Evolutionary conservation across 1,284 basidiomycete genomes (phyloP).

Genomic region (Gymnopus androsaceus): DNA sequence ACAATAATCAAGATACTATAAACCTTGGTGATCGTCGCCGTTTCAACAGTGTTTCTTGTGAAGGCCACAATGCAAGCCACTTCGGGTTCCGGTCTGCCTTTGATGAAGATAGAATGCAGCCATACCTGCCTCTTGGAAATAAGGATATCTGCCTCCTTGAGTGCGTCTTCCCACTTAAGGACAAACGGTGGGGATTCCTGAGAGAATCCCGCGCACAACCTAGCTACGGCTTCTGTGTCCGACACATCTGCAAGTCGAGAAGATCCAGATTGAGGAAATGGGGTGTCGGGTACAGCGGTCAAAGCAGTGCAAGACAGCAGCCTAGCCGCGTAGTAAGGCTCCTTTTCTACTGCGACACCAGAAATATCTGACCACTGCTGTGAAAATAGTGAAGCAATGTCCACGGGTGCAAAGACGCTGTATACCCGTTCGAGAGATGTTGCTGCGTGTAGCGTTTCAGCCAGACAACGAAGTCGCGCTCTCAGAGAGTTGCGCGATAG

Average conservation of each 20-base stretch:
- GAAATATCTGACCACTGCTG: conserved; percentile 49
- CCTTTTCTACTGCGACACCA: conserved; percentile 36
- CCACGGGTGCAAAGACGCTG: conserved; percentile 62
- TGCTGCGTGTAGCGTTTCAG: conserved; percentile 29
- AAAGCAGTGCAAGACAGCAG: conserved; percentile 54
- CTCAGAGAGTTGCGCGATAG: conserved; percentile 31
- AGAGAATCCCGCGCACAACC: conserved; percentile 59
- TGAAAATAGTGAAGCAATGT: conserved; percentile 49
- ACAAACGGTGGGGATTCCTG: conserved; percentile 55
- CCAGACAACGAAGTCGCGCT: conserved; percentile 37
- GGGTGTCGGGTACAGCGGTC: conserved; percentile 27
- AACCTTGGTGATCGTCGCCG: conserved; percentile 70
- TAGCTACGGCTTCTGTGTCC: conserved; percentile 46
- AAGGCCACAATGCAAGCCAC: conserved; percentile 68
- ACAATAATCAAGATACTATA: no score
- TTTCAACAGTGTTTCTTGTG: conserved; percentile 52
- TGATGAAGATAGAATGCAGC: conserved; percentile 51
- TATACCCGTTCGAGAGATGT: conserved; percentile 51
- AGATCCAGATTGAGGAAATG: not conserved
- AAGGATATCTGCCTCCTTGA: conserved; percentile 51
- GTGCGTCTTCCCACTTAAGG: conserved; percentile 44
- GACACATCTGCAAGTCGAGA: conserved; percentile 40
- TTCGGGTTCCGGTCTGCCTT: conserved; percentile 24
- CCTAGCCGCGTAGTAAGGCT: conserved; percentile 64
- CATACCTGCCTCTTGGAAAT: conserved; percentile 54